Evolutionary conservation across 192 early-diverging fungal species (phyloP).

Genomic region (Pilaira anomala): DNA sequence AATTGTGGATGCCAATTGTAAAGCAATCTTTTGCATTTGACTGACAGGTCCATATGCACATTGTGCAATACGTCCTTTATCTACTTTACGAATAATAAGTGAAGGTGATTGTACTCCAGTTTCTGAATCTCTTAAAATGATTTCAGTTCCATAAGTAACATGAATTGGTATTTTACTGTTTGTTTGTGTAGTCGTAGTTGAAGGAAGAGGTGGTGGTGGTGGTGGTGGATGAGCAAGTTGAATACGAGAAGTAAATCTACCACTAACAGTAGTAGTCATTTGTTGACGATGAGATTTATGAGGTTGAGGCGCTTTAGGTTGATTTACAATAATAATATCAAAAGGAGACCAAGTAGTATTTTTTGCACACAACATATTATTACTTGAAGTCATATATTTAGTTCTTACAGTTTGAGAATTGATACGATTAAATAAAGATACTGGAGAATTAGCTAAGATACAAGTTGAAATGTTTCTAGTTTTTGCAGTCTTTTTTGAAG

Average conservation of each 20-base stretch:
- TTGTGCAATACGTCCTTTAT: conserved; percentile 67
- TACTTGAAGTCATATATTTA: conserved; percentile 73
- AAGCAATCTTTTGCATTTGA: conserved; percentile 84
- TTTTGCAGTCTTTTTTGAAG: conserved; percentile 88
- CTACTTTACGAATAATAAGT: conserved; percentile 79
- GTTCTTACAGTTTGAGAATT: conserved; percentile 89
- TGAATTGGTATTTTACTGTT: background rate
- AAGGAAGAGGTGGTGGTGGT: too few relatives aligned
- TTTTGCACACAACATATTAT: conserved; percentile 54
- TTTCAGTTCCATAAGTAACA: conserved; percentile 64
- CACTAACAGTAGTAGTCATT: background rate
- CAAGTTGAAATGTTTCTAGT: conserved; percentile 73
- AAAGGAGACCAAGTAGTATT: conserved; percentile 62
- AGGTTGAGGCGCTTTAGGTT: conserved; percentile 9
- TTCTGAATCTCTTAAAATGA: conserved; percentile 63
- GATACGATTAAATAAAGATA: conserved; percentile 90
- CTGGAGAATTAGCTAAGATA: conserved; percentile 70
- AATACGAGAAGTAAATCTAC: background rate
- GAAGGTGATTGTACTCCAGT: conserved; percentile 64
- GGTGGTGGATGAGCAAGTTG: conserved; percentile 1
- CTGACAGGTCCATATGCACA: conserved; percentile 71
- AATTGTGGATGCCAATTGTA: conserved; percentile 43
- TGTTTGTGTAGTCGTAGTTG: background rate
- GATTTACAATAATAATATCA: conserved; percentile 45
- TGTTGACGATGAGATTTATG: background rate